A percentile compares a stretch with the other conserved stretches of the same genome.
phyloP scores from a whole-genome alignment of 2,329 filamentous ascomycete genomes.

The Calonectria crousiana region DNA sequence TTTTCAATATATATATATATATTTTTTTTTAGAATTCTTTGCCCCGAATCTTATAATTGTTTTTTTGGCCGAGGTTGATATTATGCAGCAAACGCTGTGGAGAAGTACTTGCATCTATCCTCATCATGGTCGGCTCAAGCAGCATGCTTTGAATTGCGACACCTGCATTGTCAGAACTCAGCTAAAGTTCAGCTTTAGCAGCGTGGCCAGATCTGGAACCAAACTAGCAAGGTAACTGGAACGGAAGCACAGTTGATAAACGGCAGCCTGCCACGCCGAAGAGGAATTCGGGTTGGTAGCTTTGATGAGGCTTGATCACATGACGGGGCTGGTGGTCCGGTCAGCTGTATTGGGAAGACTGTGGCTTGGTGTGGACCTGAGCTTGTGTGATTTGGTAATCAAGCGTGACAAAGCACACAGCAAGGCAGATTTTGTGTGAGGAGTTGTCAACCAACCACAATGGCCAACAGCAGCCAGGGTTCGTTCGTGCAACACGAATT shows the following conservation, averaged over 20 bases:
- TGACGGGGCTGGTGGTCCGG: neutral
- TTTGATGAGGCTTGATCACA: neutral
- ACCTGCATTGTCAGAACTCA: neutral
- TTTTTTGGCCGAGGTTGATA: too few species aligned
- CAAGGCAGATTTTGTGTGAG: conserved; percentile 17
- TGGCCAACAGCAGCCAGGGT: neutral
- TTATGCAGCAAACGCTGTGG: too few species aligned
- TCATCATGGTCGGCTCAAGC: neutral
- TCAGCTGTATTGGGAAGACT: neutral
- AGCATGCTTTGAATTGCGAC: neutral
- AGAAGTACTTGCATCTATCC: neutral
- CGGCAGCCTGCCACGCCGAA: conserved; percentile 5
- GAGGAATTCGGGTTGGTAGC: neutral
- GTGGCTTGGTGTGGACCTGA: neutral
- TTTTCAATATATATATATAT: too few species aligned
- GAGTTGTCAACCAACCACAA: neutral
- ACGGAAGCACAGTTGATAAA: neutral
- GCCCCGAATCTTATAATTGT: too few species aligned
- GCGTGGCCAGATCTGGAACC: neutral
- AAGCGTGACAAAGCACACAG: neutral
- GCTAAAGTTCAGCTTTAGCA: neutral
- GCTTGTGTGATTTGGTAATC: neutral
- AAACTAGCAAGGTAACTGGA: neutral
- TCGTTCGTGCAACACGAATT: neutral
- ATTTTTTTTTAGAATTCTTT: too few species aligned